A percentile compares a stretch with the other conserved stretches of the same genome.
Evolutionary conservation across 2,329 filamentous ascomycete species (phyloP).

Genomic region (Colletotrichum musae): DNA sequence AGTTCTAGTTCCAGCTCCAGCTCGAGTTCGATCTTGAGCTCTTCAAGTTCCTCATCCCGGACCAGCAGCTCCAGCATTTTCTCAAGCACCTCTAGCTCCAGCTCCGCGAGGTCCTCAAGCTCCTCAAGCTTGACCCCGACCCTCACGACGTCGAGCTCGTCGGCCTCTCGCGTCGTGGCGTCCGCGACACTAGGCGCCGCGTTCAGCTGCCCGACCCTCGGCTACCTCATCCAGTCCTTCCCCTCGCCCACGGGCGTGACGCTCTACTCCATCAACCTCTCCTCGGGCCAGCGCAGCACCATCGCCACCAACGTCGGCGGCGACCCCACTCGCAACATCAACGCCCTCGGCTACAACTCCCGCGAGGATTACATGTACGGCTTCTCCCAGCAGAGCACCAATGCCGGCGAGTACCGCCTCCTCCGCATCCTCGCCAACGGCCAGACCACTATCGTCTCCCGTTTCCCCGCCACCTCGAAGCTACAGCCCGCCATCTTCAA

Average conservation of each 20-base stretch:
- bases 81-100: neutral
- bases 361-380: slow-evolving; percentile 46
- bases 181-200: slow-evolving; percentile 27
- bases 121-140: neutral
- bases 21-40: neutral
- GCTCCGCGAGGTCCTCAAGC: neutral
- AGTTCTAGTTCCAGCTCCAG: neutral
- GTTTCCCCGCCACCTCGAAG: slow-evolving; percentile 3
- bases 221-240: slow-evolving; percentile 40
- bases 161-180: slow-evolving; percentile 6
- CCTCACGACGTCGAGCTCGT: neutral
- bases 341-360: slow-evolving; percentile 46
- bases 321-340: slow-evolving; percentile 35
- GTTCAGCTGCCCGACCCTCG: slow-evolving; percentile 35
- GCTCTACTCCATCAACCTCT: slow-evolving; percentile 42
- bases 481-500: slow-evolving; percentile 15
- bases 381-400: slow-evolving; percentile 9
- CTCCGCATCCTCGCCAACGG: slow-evolving; percentile 45
- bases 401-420: slow-evolving; percentile 15
- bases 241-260: neutral
- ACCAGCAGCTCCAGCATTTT: too few species aligned
- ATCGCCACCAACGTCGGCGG: slow-evolving; percentile 27
- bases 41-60: neutral
- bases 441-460: slow-evolving; percentile 20
- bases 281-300: slow-evolving; percentile 7